A percentile compares a stretch with the other conserved stretches of the same genome.
Conservation (phyloP, 345 rosid genomes). For the Citrus glauca region DNA sequence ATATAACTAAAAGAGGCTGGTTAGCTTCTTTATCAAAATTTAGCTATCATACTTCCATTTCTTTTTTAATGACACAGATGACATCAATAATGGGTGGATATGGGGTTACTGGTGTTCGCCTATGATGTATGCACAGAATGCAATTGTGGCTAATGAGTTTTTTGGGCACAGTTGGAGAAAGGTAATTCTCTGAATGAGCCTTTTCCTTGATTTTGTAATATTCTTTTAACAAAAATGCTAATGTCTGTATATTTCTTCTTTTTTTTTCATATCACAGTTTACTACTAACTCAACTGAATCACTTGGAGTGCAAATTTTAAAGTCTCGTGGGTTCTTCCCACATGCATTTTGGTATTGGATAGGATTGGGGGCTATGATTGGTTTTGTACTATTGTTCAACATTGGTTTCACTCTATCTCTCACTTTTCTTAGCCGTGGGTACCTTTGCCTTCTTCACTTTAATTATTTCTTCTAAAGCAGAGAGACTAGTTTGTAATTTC, state of each 20-base stretch:
- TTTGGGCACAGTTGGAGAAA: conserved; percentile 15
- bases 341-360: conserved; percentile 54
- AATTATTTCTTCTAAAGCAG: not conserved
- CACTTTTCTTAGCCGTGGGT: conserved; percentile 36
- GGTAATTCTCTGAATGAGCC: conserved; percentile 6
- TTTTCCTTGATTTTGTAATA: not conserved
- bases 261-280: not conserved
- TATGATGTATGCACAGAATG: conserved; percentile 30
- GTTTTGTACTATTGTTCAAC: conserved; percentile 41
- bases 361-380: conserved; percentile 36
- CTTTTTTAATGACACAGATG: conserved; percentile 25
- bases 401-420: conserved; percentile 30
- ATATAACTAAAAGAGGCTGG: too few relatives aligned
- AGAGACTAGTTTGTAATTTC: not conserved
- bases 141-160: conserved; percentile 30
- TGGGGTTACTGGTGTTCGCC: conserved; percentile 22
- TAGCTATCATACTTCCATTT: not conserved
- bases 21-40: not conserved
- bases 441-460: conserved; percentile 14
- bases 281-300: conserved; percentile 18
- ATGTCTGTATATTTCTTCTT: not conserved
- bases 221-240: not conserved
- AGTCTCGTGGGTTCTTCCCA: conserved; percentile 37
- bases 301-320: conserved; percentile 42
- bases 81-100: conserved; percentile 72